phyloP scores from a whole-genome alignment of 768 basidiomycete genomes.

The Kwoniella shandongensis region DNA sequence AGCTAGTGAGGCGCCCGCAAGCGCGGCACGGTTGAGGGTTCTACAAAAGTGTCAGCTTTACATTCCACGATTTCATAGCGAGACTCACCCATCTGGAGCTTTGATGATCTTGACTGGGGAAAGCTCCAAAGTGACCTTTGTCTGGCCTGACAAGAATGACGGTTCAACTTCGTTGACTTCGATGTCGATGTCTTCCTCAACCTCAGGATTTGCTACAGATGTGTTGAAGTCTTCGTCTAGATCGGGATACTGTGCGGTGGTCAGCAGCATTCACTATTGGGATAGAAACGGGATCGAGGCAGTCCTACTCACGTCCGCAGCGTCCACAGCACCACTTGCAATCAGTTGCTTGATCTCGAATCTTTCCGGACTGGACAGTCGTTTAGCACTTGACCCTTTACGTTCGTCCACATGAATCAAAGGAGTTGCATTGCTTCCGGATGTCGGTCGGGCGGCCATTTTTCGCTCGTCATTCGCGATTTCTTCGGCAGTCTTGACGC shows the following conservation, averaged over 20 bases:
- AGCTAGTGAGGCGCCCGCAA: constrained; percentile 87
- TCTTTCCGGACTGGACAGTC: constrained; percentile 91
- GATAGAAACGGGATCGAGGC: constrained; percentile 72
- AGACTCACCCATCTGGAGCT: constrained; percentile 77
- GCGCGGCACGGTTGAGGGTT: constrained; percentile 89
- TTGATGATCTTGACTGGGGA: constrained; percentile 98
- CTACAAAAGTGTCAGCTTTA: constrained; percentile 7
- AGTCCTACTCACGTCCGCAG: constrained; percentile 78
- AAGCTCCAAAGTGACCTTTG: constrained; percentile 88
- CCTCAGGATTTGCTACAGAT: constrained; percentile 64
- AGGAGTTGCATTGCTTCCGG: constrained; percentile 85
- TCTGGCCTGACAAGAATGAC: constrained; percentile 91
- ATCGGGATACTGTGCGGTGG: constrained; percentile 47
- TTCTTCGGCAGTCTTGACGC: constrained; percentile 91
- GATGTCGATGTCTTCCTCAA: constrained; percentile 95
- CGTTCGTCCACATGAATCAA: constrained; percentile 56
- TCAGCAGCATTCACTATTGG: no score
- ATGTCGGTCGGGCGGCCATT: constrained; percentile 62
- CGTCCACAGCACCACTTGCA: constrained; percentile 85
- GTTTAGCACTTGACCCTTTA: constrained; percentile 67
- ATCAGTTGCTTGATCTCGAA: constrained; percentile 99
- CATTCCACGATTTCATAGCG: no score
- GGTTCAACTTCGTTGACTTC: constrained; percentile 97
- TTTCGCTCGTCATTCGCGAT: constrained; percentile 72
- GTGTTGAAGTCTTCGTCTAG: constrained; percentile 51